Evolutionary conservation across 225 moss, liverwort and hornwort genomes (phyloP), one percentile per base, ranked within the genome.

Genomic region (Polytrichum formosum): DNA sequence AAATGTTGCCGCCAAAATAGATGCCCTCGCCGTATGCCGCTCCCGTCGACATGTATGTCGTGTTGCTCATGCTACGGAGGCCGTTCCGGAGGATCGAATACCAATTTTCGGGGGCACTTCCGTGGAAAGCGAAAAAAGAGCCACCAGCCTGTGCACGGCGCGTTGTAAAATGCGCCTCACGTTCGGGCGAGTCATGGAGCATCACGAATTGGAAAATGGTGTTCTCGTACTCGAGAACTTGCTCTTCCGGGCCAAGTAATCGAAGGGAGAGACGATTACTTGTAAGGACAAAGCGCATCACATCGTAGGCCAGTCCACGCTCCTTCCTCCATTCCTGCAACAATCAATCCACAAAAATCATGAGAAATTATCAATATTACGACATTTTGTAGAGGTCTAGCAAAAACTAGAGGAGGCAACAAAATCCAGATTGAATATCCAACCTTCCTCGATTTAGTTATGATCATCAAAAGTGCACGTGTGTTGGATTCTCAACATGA

Each of bases 11-110:
- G 19, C 82, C 78, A 7, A 92, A 70, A 75, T 92, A 92, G 76
- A 92, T 92, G 37, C 92, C 92, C 25, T 86, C 77, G 7, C 92
- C 92, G 17, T 76, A 64, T 0, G 88, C 84, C 23, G 84, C 88
- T 1, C 92, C 90, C 1, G 71, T 46, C 1, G 86, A 88, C 92
- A 90, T 90, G 77, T 76, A 92, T 2, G 28, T 8, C 5, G 92
- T 92, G 54, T 79, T 86, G 82, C 90, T 92, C 92, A 92, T 90
- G 29, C 88, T 81, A 27, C 92, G 83, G 4, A 92, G 77, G 5
- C 92, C 92, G 27, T 90, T 92, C 16, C 92, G 64, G 10, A 92
- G 84, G 65, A 92, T 92, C 22, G 92, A 92, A 79, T 88, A 92
- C 92, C 92, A 92, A 59, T 92, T 92, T 54, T 79, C 76, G 0